Base-by-base conservation (phyloP, 441 rosid genomes). In the Populus hybrid region DNA sequence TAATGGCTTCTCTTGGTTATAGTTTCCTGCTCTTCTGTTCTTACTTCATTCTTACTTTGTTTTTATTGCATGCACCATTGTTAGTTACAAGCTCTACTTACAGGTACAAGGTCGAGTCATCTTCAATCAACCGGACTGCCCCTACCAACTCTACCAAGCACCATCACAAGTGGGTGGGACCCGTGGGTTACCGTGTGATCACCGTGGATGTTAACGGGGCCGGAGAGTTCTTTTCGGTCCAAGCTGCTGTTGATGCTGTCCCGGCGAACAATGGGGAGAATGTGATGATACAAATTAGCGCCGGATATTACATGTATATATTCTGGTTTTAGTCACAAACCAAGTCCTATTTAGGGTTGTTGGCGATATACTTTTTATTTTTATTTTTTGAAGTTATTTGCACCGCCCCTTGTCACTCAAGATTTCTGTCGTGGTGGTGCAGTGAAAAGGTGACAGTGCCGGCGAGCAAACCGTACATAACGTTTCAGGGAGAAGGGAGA, bases 361-460 rank as follows among this genome's bases (percentile, higher is more conserved):
- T 66, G 12, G 18, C 30, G 36, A 28, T 3, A 28, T 6, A 23
- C 59, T 5, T 42, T 3, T 38, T 6, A 6, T 16, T 4, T 32
- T n/a, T n/a, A n/a, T 69, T 21, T 35, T n/a, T 21, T n/a, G 6
- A 10, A 42, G 30, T n/a, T n/a, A 16, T 54, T 54, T 6, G 61
- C 61, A 18, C n/a, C 61, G n/a, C n/a, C 61, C 61, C 61, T 18
- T 24, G 32, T 28, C 1, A 65, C 34, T 65, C 32, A 23, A 24
- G 5, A 65, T 65, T 65, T 24, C 32, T 1, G 70, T 50, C 81
- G 57, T 71, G 72, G 78, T 28, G 63, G 66, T 79, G 80, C 86
- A 95, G 95, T 77, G 97, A 95, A 87, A 95, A 95, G 85, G 97
- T 95, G 85, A 86, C 85, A 83, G 97, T 95, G 85, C 94, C 95